Conservation (phyloP, 805 yeast species). For the Pichia sporocuriosa region DNA sequence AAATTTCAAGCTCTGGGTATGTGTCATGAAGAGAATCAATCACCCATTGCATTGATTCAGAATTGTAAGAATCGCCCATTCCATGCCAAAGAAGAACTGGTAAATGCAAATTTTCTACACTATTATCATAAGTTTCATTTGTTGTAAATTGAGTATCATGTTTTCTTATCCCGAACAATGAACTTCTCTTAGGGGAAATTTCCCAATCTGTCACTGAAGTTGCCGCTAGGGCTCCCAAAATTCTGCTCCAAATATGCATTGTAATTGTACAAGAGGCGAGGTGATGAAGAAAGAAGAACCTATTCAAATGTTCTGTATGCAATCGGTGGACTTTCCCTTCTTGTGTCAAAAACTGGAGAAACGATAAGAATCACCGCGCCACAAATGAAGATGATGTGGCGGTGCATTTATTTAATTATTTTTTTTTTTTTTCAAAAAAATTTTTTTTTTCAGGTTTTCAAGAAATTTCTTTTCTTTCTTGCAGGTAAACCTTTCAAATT, state of each 20-base stretch:
- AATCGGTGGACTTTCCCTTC: no score
- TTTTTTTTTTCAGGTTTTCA: not conserved
- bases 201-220: not conserved
- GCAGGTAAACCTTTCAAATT: not conserved
- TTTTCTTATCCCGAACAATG: not conserved
- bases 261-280: no score
- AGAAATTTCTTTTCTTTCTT: not conserved
- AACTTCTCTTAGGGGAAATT: no score
- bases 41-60: slow-evolving; percentile 48
- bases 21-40: slow-evolving; percentile 34
- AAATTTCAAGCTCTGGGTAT: slow-evolving; percentile 45
- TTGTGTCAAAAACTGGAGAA: no score
- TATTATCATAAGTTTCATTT: not conserved
- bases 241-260: not conserved
- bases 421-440: not conserved
- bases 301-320: no score
- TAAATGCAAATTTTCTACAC: slow-evolving; percentile 3
- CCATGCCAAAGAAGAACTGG: slow-evolving; percentile 78
- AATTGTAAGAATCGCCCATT: slow-evolving; percentile 67
- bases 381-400: no score
- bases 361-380: no score
- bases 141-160: not conserved
- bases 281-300: no score
- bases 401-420: not conserved
- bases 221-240: not conserved